Evolutionary conservation across 805 yeast genomes (phyloP).

Genomic region (Soucietia sequanensis): DNA sequence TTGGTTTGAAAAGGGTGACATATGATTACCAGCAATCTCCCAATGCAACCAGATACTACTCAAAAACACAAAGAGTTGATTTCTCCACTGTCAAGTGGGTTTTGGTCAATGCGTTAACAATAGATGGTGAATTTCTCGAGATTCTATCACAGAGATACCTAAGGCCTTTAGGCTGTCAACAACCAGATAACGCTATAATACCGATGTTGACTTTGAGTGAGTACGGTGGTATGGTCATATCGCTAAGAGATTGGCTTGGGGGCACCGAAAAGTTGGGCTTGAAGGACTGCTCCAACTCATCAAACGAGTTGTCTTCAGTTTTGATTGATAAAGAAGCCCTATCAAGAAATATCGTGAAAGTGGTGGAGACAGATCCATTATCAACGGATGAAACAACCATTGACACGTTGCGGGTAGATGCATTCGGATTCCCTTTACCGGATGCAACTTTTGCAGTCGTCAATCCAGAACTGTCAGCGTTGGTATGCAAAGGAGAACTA

Average conservation of each 20-base stretch:
- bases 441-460: slow-evolving; percentile 93
- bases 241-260: slow-evolving; percentile 90
- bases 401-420: slow-evolving; percentile 66
- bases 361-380: slow-evolving; percentile 59
- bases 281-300: slow-evolving; percentile 30
- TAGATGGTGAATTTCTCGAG: slow-evolving; percentile 91
- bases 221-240: slow-evolving; percentile 93
- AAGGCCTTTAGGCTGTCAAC: slow-evolving; percentile 81
- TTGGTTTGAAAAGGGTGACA: slow-evolving; percentile 85
- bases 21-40: slow-evolving; percentile 93
- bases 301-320: slow-evolving; percentile 57
- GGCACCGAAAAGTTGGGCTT: slow-evolving; percentile 60
- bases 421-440: slow-evolving; percentile 93
- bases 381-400: slow-evolving; percentile 41
- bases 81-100: slow-evolving; percentile 85
- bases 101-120: slow-evolving; percentile 79
- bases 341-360: slow-evolving; percentile 67
- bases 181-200: slow-evolving; percentile 72
- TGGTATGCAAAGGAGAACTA: slow-evolving; percentile 74
- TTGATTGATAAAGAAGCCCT: slow-evolving; percentile 71
- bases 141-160: slow-evolving; percentile 88
- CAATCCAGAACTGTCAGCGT: slow-evolving; percentile 81
- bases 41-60: slow-evolving; percentile 73
- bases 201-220: slow-evolving; percentile 89
- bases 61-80: slow-evolving; percentile 72